Base-by-base conservation (phyloP, 148 eudicot genomes). In the Camellia sinensis region DNA sequence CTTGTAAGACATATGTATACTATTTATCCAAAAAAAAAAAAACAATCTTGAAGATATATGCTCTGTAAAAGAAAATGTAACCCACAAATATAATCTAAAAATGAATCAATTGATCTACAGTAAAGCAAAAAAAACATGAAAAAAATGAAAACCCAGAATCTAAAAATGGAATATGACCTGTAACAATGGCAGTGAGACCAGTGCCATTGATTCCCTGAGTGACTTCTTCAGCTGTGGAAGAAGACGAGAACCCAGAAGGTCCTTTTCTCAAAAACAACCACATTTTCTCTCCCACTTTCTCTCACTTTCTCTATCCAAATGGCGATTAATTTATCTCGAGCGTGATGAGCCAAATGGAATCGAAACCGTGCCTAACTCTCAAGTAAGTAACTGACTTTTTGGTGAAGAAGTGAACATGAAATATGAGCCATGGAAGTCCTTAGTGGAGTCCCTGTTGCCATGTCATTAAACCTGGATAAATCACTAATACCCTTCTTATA, bases 181-280 rank as follows among this genome's bases (percentile, higher is more conserved):
- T 82, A 78, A 82, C 78, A 72, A 82, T 72, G 59, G 84, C 81
- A 53, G 84, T 82, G 64, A 77, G 84, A 18, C 81, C 84, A 52
- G 78, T 56, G 19, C 84, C 84, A 22, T 82, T 78, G 60, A 82
- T 57, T 72, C 84, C 84, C 14, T 78, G 63, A 10, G 84, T 78
- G 46, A 82, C 84, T 78, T 82, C 81, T 37, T 82, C 81, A 18
- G 84, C 81, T 5, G 84, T 77, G 19, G 84, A 76, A 69, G 62
- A 61, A 50, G 62, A 68, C 3, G 84, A 78, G 81, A 78, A 82
- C 43, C 84, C 84, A 52, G 84, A 82, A 46, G 76, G 41, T 2
- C 84, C 84, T 37, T 46, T 72, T 54, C 77, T 72, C 13, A 56
- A 11, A 29, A 78, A 82, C 12, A 3, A 70, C 81, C 84, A 82